phyloP scores from a whole-genome alignment of 805 yeast species.

The Nematodospora valgi region DNA sequence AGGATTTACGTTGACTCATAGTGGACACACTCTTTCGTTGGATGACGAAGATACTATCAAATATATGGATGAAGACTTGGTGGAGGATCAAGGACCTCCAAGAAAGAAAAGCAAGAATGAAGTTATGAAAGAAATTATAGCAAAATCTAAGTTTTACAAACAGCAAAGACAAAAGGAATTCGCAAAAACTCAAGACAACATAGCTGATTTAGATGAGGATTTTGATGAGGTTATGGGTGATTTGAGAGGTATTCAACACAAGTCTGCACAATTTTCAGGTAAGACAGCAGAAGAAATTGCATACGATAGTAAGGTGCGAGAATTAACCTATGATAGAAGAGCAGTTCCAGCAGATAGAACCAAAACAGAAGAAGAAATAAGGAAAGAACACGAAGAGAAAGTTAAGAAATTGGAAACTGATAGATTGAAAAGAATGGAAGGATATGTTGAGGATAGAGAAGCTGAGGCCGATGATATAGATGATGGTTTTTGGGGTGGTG shows the following conservation, averaged over 20 bases:
- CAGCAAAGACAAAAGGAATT: conserved; percentile 70
- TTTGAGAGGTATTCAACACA: conserved; percentile 22
- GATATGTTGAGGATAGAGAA: conserved; percentile 45
- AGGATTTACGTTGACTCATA: conserved; percentile 66
- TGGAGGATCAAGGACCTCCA: conserved; percentile 34
- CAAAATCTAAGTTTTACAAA: conserved; percentile 75
- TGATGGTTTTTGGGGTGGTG: conserved; percentile 68
- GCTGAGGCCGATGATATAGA: conserved; percentile 67
- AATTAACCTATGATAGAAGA: conserved; percentile 65
- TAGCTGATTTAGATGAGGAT: conserved; percentile 67
- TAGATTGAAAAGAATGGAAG: conserved; percentile 72
- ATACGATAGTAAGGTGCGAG: conserved; percentile 66
- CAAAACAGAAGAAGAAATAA: conserved; percentile 70
- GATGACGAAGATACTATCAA: conserved; percentile 43
- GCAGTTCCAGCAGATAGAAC: conserved; percentile 82
- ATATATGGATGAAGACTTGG: conserved; percentile 37
- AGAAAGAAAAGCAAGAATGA: conserved; percentile 76
- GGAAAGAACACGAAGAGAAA: conserved; percentile 57
- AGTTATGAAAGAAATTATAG: conserved; percentile 81
- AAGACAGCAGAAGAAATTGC: conserved; percentile 43
- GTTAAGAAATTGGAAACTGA: conserved; percentile 63
- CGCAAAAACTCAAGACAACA: conserved; percentile 55
- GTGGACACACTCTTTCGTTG: conserved; percentile 63
- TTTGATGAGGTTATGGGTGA: conserved; percentile 68
- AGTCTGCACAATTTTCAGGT: conserved; percentile 18